phyloP scores from a whole-genome alignment of 306 rosid genomes.

The Notholithocarpus densiflorus region DNA sequence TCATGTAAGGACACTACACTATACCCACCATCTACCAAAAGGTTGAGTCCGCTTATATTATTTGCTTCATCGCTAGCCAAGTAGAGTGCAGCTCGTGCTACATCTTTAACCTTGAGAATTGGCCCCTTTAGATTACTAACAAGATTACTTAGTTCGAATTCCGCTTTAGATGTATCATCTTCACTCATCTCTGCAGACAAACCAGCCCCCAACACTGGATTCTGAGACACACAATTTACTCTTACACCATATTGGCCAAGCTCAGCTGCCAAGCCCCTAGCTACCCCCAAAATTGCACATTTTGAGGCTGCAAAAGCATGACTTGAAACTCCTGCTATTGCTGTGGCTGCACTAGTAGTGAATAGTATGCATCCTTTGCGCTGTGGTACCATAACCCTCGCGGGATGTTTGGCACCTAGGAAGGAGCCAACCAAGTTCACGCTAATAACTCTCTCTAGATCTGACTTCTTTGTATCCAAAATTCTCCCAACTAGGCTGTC shows the following conservation, averaged over 20 bases:
- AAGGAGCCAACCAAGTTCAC: slow-evolving; percentile 29
- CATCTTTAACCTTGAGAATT: not conserved
- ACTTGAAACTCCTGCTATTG: slow-evolving; percentile 19
- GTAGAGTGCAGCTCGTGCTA: slow-evolving; percentile 15
- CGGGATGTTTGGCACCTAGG: slow-evolving; percentile 34
- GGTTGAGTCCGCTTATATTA: slow-evolving; percentile 24
- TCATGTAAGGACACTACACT: slow-evolving; percentile 20
- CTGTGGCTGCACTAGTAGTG: slow-evolving; percentile 21
- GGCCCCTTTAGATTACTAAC: slow-evolving; percentile 11
- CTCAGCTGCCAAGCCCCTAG: slow-evolving; percentile 19
- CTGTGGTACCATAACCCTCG: slow-evolving; percentile 30
- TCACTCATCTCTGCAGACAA: not conserved
- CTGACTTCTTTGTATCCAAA: slow-evolving; percentile 16
- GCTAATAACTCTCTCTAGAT: slow-evolving; percentile 7
- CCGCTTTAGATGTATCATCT: not conserved
- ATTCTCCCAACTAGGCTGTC: slow-evolving; percentile 5
- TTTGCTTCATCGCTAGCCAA: slow-evolving; percentile 24
- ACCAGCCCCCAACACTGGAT: not conserved
- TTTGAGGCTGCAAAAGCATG: slow-evolving; percentile 31
- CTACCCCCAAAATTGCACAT: slow-evolving; percentile 17
- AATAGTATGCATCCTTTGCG: slow-evolving; percentile 29
- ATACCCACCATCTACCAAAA: slow-evolving; percentile 25
- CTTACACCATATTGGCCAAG: slow-evolving; percentile 28
- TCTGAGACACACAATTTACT: slow-evolving; percentile 34
- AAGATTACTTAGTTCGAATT: not conserved